Base-by-base conservation (phyloP, 2,329 filamentous ascomycete species). In the Bimuria novae-zelandiae region DNA sequence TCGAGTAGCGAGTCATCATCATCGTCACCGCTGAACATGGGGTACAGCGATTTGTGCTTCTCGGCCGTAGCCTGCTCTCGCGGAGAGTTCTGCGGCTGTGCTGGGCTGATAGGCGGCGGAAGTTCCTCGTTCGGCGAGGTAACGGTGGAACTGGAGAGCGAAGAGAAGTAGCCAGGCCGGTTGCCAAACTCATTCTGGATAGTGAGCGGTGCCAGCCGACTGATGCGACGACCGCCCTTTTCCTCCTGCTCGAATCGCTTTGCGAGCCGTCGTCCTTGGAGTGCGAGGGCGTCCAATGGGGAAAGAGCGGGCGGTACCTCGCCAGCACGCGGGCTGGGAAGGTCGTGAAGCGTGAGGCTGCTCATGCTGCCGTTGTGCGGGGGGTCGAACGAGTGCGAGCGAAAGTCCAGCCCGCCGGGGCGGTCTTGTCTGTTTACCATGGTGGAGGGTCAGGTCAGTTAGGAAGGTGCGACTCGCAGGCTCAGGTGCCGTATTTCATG, bases 281-380 rank as follows among this genome's bases (percentile, higher is more conserved):
- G 82, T 19, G 93, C 93, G 71, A 99, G 95, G 42, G 93, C 93
- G 80, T 99, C 94, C 60, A 99, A 83, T 10, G 94, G 94, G 7
- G 94, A 97, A 51, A 97, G 82, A 47, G 94, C 89, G 4, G 94
- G 94, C 17, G 94, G 93, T 1, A 89, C 83, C 64, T 86, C 74
- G 71, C 79, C 79, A n/a, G 75, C 70, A 51, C 77, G 76, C 35
- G 79, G 79, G 53, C 78, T 80, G 41, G 79, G 77, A 21, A 80
- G 72, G 63, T 73, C 71, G 44, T 64, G 59, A 49, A 72, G 62
- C 22, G 70, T 69, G 50, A 71, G 59, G 48, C 63, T 69, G 63
- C 59, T 63, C 59, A 66, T 67, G 62, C 66, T 71, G 61, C 64
- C 65, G 52, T 60, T 61, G 61, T 53, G 57, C 49, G 61, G 58